Conservation (phyloP, 2,329 filamentous ascomycete genomes). For the Phyllosticta citribraziliensis region DNA sequence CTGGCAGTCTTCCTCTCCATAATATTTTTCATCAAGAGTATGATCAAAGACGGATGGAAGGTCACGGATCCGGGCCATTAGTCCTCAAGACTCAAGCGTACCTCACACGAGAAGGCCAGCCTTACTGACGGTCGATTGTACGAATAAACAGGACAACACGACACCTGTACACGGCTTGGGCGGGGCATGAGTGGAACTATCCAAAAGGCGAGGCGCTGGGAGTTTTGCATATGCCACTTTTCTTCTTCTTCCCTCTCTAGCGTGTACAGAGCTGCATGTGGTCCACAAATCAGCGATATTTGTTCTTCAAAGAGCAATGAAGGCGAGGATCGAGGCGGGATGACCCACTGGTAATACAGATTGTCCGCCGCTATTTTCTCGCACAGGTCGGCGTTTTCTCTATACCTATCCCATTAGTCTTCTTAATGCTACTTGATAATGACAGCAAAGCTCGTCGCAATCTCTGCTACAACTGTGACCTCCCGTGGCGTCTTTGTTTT, state of each 20-base stretch:
- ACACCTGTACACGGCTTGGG: background rate
- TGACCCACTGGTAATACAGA: background rate
- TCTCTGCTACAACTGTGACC: background rate
- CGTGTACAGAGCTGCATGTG: background rate
- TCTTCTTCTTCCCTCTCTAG: background rate
- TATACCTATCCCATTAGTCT: background rate
- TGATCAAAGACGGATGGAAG: constrained; percentile 5
- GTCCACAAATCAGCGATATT: background rate
- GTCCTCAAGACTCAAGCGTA: background rate
- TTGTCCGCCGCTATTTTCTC: background rate
- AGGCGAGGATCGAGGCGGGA: background rate
- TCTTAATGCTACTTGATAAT: background rate
- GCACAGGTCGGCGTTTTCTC: background rate
- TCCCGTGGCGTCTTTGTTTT: no score
- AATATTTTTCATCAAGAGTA: constrained; percentile 1
- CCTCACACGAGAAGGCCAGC: background rate
- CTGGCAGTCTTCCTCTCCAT: background rate
- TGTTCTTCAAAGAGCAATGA: background rate
- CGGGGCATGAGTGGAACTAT: background rate
- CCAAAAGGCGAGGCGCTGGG: background rate
- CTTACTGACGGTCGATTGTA: background rate
- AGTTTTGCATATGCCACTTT: background rate
- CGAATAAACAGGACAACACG: background rate
- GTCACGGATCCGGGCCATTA: background rate
- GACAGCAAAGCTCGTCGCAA: background rate